Percentiles rank a stretch among this genome's conserved stretches.
These are phyloP conservation scores for Emmonsiellopsis sp. DNA, from an alignment of 2,329 filamentous ascomycete species.

Conservation along the genomic window DNA sequence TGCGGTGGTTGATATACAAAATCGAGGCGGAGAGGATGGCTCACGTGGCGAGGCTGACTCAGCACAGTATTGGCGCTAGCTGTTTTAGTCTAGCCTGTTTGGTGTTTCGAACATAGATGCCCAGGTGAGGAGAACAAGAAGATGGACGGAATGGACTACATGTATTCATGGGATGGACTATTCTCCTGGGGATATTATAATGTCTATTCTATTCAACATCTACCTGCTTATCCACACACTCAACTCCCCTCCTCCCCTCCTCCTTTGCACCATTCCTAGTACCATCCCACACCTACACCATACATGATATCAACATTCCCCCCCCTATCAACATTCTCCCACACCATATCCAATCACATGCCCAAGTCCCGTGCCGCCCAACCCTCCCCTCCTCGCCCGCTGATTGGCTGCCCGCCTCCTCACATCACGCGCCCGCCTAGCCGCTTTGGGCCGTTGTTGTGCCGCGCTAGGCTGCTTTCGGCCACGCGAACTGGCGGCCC, in stretches of 20 bases:
- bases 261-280: no score
- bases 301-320: no score
- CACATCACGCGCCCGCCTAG: conserved; percentile 12
- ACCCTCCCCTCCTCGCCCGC: conserved; percentile 14
- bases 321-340: background rate
- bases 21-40: background rate
- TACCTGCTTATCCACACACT: background rate
- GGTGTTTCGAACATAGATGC: no score
- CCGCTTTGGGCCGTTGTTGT: background rate
- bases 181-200: no score
- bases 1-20: background rate
- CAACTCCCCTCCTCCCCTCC: background rate
- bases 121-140: no score
- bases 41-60: background rate
- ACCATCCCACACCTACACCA: no score
- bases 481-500: background rate
- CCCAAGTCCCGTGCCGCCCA: conserved; percentile 31
- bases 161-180: no score
- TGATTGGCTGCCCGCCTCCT: conserved; percentile 21
- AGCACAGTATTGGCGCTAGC: no score
- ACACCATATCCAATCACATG: conserved; percentile 25
- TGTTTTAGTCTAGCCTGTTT: no score
- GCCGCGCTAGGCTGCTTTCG: background rate
- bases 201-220: no score
- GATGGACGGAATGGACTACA: no score